Conservation (phyloP, 2,329 filamentous ascomycete genomes). For the Ascochyta pisi region DNA sequence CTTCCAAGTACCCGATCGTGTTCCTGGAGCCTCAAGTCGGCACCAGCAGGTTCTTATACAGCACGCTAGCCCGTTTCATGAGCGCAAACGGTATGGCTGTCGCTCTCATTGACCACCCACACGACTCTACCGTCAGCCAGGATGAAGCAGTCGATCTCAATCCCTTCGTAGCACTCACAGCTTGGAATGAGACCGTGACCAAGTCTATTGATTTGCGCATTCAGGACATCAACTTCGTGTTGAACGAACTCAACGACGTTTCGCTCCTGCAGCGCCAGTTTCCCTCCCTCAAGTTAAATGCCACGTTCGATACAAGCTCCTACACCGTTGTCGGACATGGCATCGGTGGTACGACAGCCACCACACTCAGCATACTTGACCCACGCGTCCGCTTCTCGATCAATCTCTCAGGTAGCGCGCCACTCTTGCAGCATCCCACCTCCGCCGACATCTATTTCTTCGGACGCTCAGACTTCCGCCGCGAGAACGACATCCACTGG, state of each 20-base stretch:
- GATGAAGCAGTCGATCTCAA: constrained; percentile 48
- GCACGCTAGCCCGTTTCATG: constrained; percentile 54
- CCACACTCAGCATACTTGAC: constrained; percentile 17
- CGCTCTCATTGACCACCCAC: constrained; percentile 58
- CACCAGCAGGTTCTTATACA: constrained; percentile 54
- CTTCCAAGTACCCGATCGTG: constrained; percentile 31
- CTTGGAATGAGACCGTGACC: constrained; percentile 25
- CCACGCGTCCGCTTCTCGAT: constrained; percentile 26
- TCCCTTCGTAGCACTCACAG: constrained; percentile 20
- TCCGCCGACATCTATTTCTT: constrained; percentile 33
- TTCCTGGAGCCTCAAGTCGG: constrained; percentile 57
- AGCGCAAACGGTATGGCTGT: constrained; percentile 57
- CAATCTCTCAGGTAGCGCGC: constrained; percentile 33
- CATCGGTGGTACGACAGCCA: constrained; percentile 38
- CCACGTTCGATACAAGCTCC: constrained; percentile 5
- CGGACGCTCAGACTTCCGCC: constrained; percentile 76
- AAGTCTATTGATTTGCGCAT: constrained; percentile 24
- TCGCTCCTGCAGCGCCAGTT: constrained; percentile 18
- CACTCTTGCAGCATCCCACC: constrained; percentile 14
- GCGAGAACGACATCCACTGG: constrained; percentile 92
- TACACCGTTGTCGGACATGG: constrained; percentile 37
- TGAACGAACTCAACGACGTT: constrained; percentile 17
- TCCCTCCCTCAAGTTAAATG: constrained; percentile 18
- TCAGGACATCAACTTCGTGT: constrained; percentile 28
- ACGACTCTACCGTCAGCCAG: constrained; percentile 55